Conservation (phyloP, 805 yeast species). For the Komagataella pseudopastoris region DNA sequence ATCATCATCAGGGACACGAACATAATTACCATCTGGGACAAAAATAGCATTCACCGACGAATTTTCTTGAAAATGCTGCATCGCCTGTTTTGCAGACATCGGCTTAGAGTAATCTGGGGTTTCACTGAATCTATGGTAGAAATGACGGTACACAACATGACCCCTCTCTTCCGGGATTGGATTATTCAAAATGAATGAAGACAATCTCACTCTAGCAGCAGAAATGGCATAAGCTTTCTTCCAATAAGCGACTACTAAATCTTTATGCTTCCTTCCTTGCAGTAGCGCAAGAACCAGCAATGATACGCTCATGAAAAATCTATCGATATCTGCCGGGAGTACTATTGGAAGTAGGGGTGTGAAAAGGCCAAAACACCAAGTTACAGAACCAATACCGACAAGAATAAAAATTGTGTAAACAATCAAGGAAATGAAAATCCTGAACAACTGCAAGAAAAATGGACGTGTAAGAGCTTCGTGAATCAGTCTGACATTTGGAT, state of each 20-base stretch:
- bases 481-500: slow-evolving; percentile 74
- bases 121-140: slow-evolving; percentile 27
- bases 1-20: slow-evolving; percentile 82
- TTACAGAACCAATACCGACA: slow-evolving; percentile 58
- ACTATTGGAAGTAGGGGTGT: slow-evolving; percentile 9
- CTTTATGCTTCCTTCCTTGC: slow-evolving; percentile 5
- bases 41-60: slow-evolving; percentile 37
- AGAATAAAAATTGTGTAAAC: slow-evolving; percentile 65
- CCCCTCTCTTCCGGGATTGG: slow-evolving; percentile 64
- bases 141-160: slow-evolving; percentile 38
- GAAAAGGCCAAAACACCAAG: slow-evolving; percentile 31
- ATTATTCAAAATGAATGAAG: slow-evolving; percentile 65
- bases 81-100: slow-evolving; percentile 30
- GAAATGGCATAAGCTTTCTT: slow-evolving; percentile 36
- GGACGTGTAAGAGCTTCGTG: slow-evolving; percentile 82
- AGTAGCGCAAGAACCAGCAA: not conserved
- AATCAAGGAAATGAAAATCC: slow-evolving; percentile 59
- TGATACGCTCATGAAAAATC: not conserved
- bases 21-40: slow-evolving; percentile 68
- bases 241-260: slow-evolving; percentile 37
- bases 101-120: slow-evolving; percentile 46
- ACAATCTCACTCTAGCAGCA: slow-evolving; percentile 48
- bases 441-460: slow-evolving; percentile 52
- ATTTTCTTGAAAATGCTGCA: slow-evolving; percentile 25
- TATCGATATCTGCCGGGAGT: not conserved